phyloP scores from a whole-genome alignment of 352 stramenopile species.

The Saprolegnia parasitica region DNA sequence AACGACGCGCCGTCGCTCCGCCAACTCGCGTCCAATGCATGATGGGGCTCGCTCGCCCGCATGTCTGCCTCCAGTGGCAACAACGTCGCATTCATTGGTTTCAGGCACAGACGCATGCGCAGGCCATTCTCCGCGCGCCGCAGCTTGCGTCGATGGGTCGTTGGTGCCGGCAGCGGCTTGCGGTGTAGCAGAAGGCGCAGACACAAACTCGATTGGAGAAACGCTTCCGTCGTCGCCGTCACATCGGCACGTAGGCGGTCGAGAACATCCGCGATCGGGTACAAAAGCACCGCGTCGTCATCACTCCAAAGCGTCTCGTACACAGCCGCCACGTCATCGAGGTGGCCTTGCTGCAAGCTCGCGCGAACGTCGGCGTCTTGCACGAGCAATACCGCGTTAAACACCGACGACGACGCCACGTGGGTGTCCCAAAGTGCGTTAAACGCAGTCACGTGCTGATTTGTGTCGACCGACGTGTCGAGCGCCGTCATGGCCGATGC shows the following conservation, averaged over 20 bases:
- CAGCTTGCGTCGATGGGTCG: conserved; percentile 45
- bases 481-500: background rate
- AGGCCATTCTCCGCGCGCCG: conserved; percentile 59
- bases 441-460: background rate
- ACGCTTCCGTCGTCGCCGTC: background rate
- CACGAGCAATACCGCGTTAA: background rate
- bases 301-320: background rate
- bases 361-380: background rate
- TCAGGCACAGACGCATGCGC: conserved; percentile 72
- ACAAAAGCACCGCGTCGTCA: background rate
- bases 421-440: background rate
- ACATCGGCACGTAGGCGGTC: background rate
- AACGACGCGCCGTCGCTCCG: conserved; percentile 64
- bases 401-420: background rate
- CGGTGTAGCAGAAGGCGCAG: background rate
- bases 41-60: background rate
- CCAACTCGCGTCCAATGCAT: conserved; percentile 49
- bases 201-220: background rate
- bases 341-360: background rate
- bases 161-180: background rate
- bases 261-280: background rate
- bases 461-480: background rate
- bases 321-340: background rate
- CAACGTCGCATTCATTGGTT: conserved; percentile 29
- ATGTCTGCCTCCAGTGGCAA: background rate